These are phyloP conservation scores for Scheffersomyces stambukii DNA, from an alignment of 1,139 yeast species.

Conservation along the genomic window DNA sequence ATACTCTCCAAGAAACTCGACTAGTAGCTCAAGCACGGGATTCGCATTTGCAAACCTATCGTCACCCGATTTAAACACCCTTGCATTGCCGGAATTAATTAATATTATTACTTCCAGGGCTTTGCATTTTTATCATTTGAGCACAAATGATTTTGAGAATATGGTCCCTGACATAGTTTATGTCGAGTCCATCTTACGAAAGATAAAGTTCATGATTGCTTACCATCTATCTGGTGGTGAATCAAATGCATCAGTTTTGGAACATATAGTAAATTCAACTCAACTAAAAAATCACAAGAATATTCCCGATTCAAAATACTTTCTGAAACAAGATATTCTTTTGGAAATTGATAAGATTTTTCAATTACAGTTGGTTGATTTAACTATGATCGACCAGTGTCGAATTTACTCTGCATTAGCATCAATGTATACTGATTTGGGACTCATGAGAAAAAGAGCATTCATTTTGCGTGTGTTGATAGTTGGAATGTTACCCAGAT, in stretches of 20 bases:
- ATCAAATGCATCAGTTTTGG: slow-evolving; percentile 20
- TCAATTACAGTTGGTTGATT: slow-evolving; percentile 34
- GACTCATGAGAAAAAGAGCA: slow-evolving; percentile 63
- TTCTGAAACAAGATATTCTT: slow-evolving; percentile 42
- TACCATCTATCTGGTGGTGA: slow-evolving; percentile 32
- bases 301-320: slow-evolving; percentile 12
- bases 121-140: slow-evolving; percentile 53
- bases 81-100: slow-evolving; percentile 47
- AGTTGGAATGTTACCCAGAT: slow-evolving; percentile 45
- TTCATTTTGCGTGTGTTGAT: slow-evolving; percentile 63
- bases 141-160: slow-evolving; percentile 63
- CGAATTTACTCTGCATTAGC: slow-evolving; percentile 66
- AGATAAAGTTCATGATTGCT: slow-evolving; percentile 56
- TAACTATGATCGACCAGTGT: slow-evolving; percentile 52
- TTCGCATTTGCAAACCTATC: slow-evolving; percentile 10
- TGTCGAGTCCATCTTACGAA: slow-evolving; percentile 67
- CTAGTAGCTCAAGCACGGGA: slow-evolving; percentile 16
- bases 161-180: slow-evolving; percentile 80
- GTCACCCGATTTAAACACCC: slow-evolving; percentile 19
- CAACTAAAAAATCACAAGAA: no score
- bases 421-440: slow-evolving; percentile 57
- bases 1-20: slow-evolving; percentile 38
- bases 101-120: slow-evolving; percentile 42
- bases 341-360: slow-evolving; percentile 45
- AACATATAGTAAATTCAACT: slow-evolving; percentile 1